These are phyloP conservation scores for Cercophora scortea DNA, from an alignment of 495 filamentous ascomycete genomes.

Conservation along the genomic window DNA sequence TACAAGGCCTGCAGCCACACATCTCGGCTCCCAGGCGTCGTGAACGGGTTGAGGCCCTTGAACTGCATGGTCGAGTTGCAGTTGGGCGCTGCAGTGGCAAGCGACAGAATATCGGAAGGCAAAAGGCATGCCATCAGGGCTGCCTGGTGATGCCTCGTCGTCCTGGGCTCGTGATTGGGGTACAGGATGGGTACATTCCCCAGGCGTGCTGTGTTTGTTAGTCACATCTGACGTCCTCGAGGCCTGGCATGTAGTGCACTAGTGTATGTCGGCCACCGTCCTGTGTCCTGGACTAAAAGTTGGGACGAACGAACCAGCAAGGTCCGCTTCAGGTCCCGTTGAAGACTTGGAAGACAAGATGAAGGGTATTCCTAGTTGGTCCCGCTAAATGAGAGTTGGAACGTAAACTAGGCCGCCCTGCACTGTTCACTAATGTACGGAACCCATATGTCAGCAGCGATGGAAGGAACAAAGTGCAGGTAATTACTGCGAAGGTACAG, in stretches of 20 bases:
- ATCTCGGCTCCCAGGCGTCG: neutral
- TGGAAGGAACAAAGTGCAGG: too few species aligned
- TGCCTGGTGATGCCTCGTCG: neutral
- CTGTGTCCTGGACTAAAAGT: neutral
- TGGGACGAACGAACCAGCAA: neutral
- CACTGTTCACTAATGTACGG: too few species aligned
- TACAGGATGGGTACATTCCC: neutral
- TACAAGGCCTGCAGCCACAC: neutral
- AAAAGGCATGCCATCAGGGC: neutral
- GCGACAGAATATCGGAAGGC: neutral
- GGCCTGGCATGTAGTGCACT: neutral
- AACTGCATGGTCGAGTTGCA: neutral
- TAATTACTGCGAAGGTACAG: neutral
- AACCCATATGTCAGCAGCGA: too few species aligned
- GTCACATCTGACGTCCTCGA: slow-evolving; percentile 1
- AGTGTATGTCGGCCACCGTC: neutral
- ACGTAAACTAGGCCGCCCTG: too few species aligned
- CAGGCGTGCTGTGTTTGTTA: neutral
- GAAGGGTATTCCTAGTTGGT: neutral
- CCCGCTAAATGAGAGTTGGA: neutral
- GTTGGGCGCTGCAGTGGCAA: neutral
- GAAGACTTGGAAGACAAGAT: neutral
- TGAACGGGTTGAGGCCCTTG: neutral
- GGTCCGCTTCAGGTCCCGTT: neutral
- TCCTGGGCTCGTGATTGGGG: neutral